These are phyloP conservation scores for Paecilomyces dactylethromorphus DNA, from an alignment of 2,329 filamentous ascomycete species.

Conservation along the genomic window DNA sequence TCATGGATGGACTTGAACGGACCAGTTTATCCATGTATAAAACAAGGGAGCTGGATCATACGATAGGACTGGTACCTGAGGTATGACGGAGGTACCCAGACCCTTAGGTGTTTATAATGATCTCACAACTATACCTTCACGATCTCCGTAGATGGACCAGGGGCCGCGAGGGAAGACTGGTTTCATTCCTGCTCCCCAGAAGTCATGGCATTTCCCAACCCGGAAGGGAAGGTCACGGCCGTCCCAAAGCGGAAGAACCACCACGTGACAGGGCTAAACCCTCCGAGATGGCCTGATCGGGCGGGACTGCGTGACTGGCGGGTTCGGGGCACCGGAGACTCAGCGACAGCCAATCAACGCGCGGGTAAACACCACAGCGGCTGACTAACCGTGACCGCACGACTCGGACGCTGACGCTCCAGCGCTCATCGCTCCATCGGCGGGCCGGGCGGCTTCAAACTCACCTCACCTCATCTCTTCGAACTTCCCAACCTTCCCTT, in stretches of 20 bases:
- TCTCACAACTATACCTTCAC: too few species aligned
- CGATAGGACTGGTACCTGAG: too few species aligned
- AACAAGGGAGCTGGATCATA: too few species aligned
- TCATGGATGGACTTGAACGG: too few species aligned
- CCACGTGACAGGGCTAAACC: conserved; percentile 11
- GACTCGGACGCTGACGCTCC: conserved; percentile 5
- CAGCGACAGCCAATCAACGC: conserved; percentile 16
- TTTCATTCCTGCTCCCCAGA: too few species aligned
- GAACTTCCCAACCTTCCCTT: conserved; percentile 23
- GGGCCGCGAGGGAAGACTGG: too few species aligned
- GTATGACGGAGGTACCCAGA: too few species aligned
- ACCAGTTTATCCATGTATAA: too few species aligned
- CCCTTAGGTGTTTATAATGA: too few species aligned
- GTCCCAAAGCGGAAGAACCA: conserved; percentile 17
- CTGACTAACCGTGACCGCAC: conserved; percentile 16
- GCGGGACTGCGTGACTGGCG: conserved; percentile 11
- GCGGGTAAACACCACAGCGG: neutral
- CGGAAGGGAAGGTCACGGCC: neutral
- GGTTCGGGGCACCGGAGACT: conserved; percentile 9
- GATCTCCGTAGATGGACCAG: too few species aligned
- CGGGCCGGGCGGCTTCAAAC: conserved; percentile 35
- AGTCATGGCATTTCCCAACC: neutral
- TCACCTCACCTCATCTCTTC: conserved; percentile 15
- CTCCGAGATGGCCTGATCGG: conserved; percentile 8
- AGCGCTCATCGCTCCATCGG: conserved; percentile 5